phyloP scores from a whole-genome alignment of 164 flowering plant species.

The Amborella trichopoda region DNA sequence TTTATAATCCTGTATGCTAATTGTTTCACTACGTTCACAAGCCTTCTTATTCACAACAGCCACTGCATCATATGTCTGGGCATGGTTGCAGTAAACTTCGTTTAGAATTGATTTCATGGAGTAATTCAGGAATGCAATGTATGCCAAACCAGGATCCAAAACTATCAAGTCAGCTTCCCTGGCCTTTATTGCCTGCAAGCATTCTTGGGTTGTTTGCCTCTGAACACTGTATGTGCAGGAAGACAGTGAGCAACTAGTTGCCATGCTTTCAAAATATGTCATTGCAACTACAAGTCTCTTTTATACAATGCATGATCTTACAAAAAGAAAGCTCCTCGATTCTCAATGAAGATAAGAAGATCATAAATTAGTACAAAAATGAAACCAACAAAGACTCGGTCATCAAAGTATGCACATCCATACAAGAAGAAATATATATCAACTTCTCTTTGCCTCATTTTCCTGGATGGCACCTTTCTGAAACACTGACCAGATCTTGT shows the following conservation, averaged over 20 bases:
- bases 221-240: slow-evolving; percentile 6
- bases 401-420: too few relatives aligned
- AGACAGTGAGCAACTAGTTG: not conserved
- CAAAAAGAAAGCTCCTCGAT: too few relatives aligned
- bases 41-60: slow-evolving; percentile 15
- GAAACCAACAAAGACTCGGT: too few relatives aligned
- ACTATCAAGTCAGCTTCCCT: slow-evolving; percentile 17
- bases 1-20: slow-evolving; percentile 13
- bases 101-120: slow-evolving; percentile 22
- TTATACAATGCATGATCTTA: too few relatives aligned
- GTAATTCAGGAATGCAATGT: slow-evolving; percentile 19
- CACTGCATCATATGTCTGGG: slow-evolving; percentile 13
- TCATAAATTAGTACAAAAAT: not conserved
- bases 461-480: too few relatives aligned
- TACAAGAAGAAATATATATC: too few relatives aligned
- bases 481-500: too few relatives aligned
- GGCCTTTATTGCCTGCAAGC: slow-evolving; percentile 12
- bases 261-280: too few relatives aligned
- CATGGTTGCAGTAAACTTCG: slow-evolving; percentile 20
- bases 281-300: too few relatives aligned
- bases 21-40: slow-evolving; percentile 8
- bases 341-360: too few relatives aligned
- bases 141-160: slow-evolving; percentile 19
- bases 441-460: too few relatives aligned
- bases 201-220: slow-evolving; percentile 11